Percentiles rank a stretch among this genome's conserved stretches.
Conservation (phyloP, 192 early-diverging fungal species). For the Pecoramyces ruminantium region DNA sequence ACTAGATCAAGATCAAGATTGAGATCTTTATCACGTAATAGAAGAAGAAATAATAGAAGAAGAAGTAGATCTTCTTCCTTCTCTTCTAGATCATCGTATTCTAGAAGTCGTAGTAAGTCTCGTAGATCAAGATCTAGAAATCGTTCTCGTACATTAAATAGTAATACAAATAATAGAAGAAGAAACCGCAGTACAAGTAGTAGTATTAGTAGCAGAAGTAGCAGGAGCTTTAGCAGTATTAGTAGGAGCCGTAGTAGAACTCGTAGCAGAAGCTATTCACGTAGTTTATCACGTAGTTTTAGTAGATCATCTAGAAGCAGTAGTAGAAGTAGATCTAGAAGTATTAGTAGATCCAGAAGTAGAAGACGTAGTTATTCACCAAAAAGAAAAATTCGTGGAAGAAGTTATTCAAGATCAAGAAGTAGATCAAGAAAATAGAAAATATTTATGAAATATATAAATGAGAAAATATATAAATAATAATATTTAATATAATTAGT, state of each 20-base stretch:
- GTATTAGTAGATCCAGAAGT: not conserved
- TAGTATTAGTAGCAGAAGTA: not conserved
- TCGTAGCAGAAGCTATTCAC: not conserved
- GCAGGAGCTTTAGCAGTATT: not conserved
- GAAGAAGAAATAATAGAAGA: not conserved
- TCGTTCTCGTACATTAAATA: not conserved
- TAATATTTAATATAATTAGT: no score
- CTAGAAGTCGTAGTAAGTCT: not conserved
- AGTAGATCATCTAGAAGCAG: not conserved
- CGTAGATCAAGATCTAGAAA: not conserved
- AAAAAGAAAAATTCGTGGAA: not conserved
- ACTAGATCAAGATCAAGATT: not conserved
- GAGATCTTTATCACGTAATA: not conserved
- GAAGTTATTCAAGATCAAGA: not conserved
- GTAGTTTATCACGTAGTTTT: not conserved
- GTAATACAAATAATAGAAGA: not conserved
- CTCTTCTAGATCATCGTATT: not conserved
- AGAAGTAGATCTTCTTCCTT: not conserved
- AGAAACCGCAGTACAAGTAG: not conserved
- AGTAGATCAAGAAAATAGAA: not conserved
- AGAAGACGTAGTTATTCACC: not conserved
- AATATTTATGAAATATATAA: no score
- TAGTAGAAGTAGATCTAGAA: not conserved
- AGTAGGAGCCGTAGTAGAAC: not conserved
- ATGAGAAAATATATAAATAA: no score